phyloP scores from a whole-genome alignment of 257 asterid species.

The Nicotiana benthamiana region DNA sequence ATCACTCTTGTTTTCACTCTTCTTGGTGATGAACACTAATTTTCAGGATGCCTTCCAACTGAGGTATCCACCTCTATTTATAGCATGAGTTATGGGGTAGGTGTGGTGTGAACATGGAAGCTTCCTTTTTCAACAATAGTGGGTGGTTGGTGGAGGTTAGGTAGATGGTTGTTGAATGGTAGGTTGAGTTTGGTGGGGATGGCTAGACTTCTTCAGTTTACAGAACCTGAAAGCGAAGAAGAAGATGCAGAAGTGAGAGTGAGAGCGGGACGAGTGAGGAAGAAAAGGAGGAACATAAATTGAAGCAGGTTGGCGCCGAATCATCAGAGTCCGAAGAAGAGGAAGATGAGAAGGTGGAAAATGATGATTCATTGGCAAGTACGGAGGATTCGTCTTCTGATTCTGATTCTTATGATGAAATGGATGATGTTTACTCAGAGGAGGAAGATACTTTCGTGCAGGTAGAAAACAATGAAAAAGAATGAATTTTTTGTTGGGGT shows the following conservation, averaged over 20 bases:
- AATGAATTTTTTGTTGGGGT: conserved; percentile 23
- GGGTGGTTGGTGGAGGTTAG: too few relatives aligned
- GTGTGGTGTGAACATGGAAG: too few relatives aligned
- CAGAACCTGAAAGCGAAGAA: conserved; percentile 20
- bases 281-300: conserved; percentile 13
- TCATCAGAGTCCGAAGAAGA: conserved; percentile 19
- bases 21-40: too few relatives aligned
- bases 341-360: conserved; percentile 18
- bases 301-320: conserved; percentile 14
- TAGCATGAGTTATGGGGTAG: too few relatives aligned
- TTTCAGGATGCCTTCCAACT: too few relatives aligned
- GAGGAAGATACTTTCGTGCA: conserved; percentile 41
- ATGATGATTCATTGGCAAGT: conserved; percentile 43
- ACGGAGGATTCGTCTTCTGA: conserved; percentile 26
- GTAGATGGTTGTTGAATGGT: too few relatives aligned
- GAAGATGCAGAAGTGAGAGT: conserved; percentile 19
- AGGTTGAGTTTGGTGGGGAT: too few relatives aligned
- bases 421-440: conserved; percentile 22
- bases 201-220: too few relatives aligned
- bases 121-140: too few relatives aligned
- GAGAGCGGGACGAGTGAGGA: conserved; percentile 19
- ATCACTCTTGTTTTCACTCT: too few relatives aligned
- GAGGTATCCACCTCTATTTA: too few relatives aligned
- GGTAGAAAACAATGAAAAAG: conserved; percentile 8
- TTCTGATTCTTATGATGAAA: conserved; percentile 9